Base-by-base conservation (phyloP, 192 early-diverging fungal species). In the Borealophlyctis nickersoniae region DNA sequence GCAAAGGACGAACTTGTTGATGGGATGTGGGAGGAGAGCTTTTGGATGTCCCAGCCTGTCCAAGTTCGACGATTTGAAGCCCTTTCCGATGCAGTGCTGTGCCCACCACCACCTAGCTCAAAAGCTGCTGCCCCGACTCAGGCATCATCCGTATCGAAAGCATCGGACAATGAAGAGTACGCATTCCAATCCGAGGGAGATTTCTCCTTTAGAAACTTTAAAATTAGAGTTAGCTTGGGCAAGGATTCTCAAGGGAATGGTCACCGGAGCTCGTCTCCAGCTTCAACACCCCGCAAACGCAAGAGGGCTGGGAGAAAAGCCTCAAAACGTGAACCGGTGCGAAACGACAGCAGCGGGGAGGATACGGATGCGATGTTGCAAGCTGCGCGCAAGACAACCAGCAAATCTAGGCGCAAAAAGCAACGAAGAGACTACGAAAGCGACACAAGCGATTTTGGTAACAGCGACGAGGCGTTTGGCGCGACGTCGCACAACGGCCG, bases 41-140 rank as follows among this genome's bases (percentile, higher is more conserved):
- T 82, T 58, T 82, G 80, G 80, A 79, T 79, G 80, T 59, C 72
- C 9, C 77, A 82, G 59, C 52, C 73, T 36, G 74, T 77, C 30
- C 74, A 69, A 2, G 53, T 78, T 27, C 75, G 75, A 49, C 28
- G 80, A 23, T 75, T 82, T 60, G 75, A 82, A 36, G 53, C 70
- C 1, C 66, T 82, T 19, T 69, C 60, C 58, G 71, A 78, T 34
- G 64, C 68, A 26, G 73, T 67, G 16, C 19, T 72, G 28, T 28
- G 48, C 57, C 22, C 22, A 19, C 14, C 27, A 7, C 36, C 19
- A 45, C 39, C 39, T 19, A 45, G 7, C 39, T 19, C 19, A 19
- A 7, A 7, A 7, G 19, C 19, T 45, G 9, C 39, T 7, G 19
- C 39, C 39, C 39, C 39, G 19, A 45, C 39, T 45, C 19, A 45